Conservation (phyloP, 768 basidiomycete species). For the Termitomyces sp. region DNA sequence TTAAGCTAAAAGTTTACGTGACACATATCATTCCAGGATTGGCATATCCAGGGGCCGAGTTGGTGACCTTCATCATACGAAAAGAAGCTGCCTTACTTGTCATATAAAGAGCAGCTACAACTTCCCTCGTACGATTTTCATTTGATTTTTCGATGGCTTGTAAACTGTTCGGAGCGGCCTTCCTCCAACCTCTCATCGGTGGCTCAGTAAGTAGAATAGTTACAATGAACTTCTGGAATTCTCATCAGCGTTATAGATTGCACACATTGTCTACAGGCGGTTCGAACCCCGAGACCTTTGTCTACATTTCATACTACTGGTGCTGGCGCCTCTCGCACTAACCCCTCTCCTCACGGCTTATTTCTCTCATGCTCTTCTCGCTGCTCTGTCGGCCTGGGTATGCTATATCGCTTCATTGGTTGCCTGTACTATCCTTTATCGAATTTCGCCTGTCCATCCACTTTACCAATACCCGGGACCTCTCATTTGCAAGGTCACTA, state of each 20-base stretch:
- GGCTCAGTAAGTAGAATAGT: background rate
- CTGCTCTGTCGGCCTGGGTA: constrained; percentile 1
- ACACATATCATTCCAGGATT: too few relatives aligned
- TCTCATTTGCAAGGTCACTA: constrained; percentile 30
- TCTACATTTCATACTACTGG: constrained; percentile 5
- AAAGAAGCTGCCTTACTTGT: background rate
- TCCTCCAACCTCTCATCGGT: background rate
- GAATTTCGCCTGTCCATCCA: constrained; percentile 43
- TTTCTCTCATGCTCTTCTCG: background rate
- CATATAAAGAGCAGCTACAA: background rate
- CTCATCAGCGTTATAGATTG: background rate
- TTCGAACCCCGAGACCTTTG: constrained; percentile 5
- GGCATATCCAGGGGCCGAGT: too few relatives aligned
- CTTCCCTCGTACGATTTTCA: background rate
- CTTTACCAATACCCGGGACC: constrained; percentile 46
- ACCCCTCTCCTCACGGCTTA: background rate
- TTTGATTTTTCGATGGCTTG: background rate
- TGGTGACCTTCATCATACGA: too few relatives aligned
- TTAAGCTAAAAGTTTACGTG: too few relatives aligned
- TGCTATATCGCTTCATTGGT: constrained; percentile 1
- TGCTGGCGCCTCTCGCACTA: constrained; percentile 3
- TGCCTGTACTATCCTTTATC: constrained; percentile 22
- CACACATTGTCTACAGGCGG: constrained; percentile 6
- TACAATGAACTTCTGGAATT: background rate
- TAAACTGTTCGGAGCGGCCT: background rate